phyloP scores from a whole-genome alignment of 2,329 filamentous ascomycete species.

The Monosporascus sp. region DNA sequence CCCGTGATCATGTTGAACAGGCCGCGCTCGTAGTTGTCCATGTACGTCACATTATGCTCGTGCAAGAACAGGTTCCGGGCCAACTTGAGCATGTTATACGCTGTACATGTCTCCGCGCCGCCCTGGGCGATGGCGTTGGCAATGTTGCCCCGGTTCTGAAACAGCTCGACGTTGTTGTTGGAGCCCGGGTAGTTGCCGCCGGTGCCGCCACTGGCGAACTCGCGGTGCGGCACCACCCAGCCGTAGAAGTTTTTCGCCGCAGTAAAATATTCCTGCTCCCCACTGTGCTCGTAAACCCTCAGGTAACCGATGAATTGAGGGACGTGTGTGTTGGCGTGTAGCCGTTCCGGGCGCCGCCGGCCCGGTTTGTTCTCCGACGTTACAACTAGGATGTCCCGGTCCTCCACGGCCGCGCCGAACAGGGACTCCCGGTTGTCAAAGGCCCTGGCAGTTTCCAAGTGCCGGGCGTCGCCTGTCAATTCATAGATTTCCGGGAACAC shows the following conservation, averaged over 20 bases:
- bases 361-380: constrained; percentile 21
- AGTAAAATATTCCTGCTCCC: constrained; percentile 21
- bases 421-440: constrained; percentile 28
- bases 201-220: constrained; percentile 24
- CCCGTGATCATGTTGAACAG: constrained; percentile 28
- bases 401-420: constrained; percentile 23
- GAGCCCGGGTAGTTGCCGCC: constrained; percentile 26
- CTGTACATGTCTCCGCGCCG: constrained; percentile 28
- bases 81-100: constrained; percentile 28
- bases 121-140: constrained; percentile 22
- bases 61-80: constrained; percentile 27
- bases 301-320: constrained; percentile 28
- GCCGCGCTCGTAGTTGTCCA: constrained; percentile 29
- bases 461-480: constrained; percentile 21
- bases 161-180: constrained; percentile 25
- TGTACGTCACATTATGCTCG: constrained; percentile 26
- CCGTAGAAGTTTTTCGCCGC: constrained; percentile 28
- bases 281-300: constrained; percentile 24
- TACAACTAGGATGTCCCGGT: constrained; percentile 25
- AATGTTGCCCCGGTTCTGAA: constrained; percentile 28
- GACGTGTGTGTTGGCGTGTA: constrained; percentile 27
- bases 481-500: constrained; percentile 27
- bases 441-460: constrained; percentile 24
- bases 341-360: constrained; percentile 20
- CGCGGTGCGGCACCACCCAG: constrained; percentile 26